phyloP scores from a whole-genome alignment of 805 yeast species.

The Wickerhamiella bombiphila region DNA sequence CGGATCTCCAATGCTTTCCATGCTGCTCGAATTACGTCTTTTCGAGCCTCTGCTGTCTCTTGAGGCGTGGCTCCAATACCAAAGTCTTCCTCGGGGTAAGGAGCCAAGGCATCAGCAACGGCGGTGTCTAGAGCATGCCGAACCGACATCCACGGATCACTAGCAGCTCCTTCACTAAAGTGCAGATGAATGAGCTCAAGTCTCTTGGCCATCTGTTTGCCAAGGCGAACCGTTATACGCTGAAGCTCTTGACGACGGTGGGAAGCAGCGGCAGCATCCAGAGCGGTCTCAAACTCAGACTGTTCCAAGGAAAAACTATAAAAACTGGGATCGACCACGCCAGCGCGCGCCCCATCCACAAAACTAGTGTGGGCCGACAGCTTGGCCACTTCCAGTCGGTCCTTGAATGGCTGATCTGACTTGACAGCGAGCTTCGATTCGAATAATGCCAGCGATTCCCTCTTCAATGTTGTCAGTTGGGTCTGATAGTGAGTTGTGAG shows the following conservation, averaged over 20 bases:
- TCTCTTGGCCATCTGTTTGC: constrained; percentile 13
- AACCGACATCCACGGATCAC: constrained; percentile 54
- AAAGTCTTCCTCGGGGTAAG: constrained; percentile 36
- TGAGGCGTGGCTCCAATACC: constrained; percentile 42
- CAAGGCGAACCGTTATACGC: constrained; percentile 25
- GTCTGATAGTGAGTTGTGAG: constrained; percentile 30
- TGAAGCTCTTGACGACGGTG: constrained; percentile 21
- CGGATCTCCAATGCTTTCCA: constrained; percentile 53
- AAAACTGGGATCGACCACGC: constrained; percentile 23
- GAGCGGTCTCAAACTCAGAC: constrained; percentile 21
- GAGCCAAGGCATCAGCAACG: constrained; percentile 22
- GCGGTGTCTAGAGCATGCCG: constrained; percentile 30
- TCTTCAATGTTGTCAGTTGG: constrained; percentile 28
- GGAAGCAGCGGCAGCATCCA: constrained; percentile 23
- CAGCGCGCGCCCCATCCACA: constrained; percentile 23
- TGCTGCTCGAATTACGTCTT: constrained; percentile 35
- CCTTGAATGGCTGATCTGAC: constrained; percentile 16
- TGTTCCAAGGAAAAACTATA: constrained; percentile 16
- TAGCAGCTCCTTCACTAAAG: constrained; percentile 28
- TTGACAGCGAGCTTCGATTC: constrained; percentile 9
- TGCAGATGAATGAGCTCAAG: constrained; percentile 24
- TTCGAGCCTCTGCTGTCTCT: constrained; percentile 29
- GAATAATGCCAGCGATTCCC: constrained; percentile 23
- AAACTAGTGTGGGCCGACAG: constrained; percentile 20
- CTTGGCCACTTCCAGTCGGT: constrained; percentile 19